These are phyloP conservation scores for Epichloe baconii DNA, from an alignment of 2,329 filamentous ascomycete genomes.

Conservation along the genomic window DNA sequence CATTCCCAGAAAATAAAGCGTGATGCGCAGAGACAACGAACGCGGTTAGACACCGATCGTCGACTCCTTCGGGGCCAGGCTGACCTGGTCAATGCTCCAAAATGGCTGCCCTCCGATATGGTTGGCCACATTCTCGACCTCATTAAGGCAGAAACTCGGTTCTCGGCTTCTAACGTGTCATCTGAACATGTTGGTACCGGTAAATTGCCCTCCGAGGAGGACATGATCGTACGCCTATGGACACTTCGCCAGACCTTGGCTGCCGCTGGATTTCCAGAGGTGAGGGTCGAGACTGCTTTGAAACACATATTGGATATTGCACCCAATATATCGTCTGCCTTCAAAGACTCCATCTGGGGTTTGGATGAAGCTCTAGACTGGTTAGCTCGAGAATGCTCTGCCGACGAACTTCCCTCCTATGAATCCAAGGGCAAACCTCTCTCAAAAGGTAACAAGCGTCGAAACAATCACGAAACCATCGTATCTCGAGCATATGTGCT, in stretches of 20 bases:
- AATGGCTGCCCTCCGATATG: conserved; percentile 72
- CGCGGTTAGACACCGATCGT: conserved; percentile 72
- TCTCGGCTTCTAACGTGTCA: conserved; percentile 35
- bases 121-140: conserved; percentile 65
- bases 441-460: conserved; percentile 22
- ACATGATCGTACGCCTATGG: conserved; percentile 71
- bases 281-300: conserved; percentile 50
- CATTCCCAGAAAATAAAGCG: conserved; percentile 64
- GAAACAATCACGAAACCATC: too few relatives aligned
- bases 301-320: conserved; percentile 55
- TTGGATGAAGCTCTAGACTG: conserved; percentile 81
- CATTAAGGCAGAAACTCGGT: conserved; percentile 52
- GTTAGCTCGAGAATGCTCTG: conserved; percentile 65
- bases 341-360: conserved; percentile 65
- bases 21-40: conserved; percentile 64
- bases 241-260: conserved; percentile 62
- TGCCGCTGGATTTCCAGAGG: conserved; percentile 53
- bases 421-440: conserved; percentile 29
- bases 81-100: conserved; percentile 54
- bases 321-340: conserved; percentile 41
- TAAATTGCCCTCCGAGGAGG: conserved; percentile 58
- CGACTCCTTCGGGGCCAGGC: conserved; percentile 70
- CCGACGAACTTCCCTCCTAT: conserved; percentile 60
- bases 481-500: not conserved
- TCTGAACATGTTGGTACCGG: conserved; percentile 30